A percentile compares a stretch with the other conserved stretches of the same genome.
phyloP scores from a whole-genome alignment of 108 stramenopile genomes.

The Nitzschia sp. region DNA sequence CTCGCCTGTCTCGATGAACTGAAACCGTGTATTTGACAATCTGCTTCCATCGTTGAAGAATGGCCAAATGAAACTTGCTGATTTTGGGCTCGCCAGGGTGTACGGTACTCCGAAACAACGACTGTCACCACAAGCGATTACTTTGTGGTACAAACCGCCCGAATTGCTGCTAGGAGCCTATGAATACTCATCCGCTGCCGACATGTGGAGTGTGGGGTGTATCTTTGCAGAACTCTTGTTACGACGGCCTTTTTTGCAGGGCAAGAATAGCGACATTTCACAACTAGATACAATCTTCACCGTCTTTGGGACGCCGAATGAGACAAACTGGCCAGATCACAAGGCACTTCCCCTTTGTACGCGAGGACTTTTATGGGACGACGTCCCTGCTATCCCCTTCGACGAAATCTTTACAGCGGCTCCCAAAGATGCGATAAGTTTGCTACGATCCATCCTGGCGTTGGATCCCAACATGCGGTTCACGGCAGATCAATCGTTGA shows the following conservation, averaged over 20 bases:
- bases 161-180: conserved; percentile 91
- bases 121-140: conserved; percentile 90
- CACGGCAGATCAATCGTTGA: conserved; percentile 75
- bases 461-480: conserved; percentile 88
- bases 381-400: conserved; percentile 77
- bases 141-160: conserved; percentile 96
- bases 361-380: conserved; percentile 78
- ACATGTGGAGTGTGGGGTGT: conserved; percentile 96
- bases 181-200: conserved; percentile 89
- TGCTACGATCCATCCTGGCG: conserved; percentile 79
- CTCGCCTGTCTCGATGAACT: neutral
- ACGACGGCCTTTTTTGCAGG: conserved; percentile 87
- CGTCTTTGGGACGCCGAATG: conserved; percentile 89
- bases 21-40: too few relatives aligned
- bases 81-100: conserved; percentile 88
- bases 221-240: conserved; percentile 94
- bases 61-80: conserved; percentile 89
- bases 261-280: conserved; percentile 77
- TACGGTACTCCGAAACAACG: conserved; percentile 87
- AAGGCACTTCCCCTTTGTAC: conserved; percentile 75
- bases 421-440: conserved; percentile 80
- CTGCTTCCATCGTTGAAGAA: too few relatives aligned
- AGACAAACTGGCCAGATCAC: conserved; percentile 89
- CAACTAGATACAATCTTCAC: conserved; percentile 87
- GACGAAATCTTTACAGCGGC: conserved; percentile 90